Base-by-base conservation (phyloP, 2,329 filamentous ascomycete genomes). In the Orbilia oligospora region DNA sequence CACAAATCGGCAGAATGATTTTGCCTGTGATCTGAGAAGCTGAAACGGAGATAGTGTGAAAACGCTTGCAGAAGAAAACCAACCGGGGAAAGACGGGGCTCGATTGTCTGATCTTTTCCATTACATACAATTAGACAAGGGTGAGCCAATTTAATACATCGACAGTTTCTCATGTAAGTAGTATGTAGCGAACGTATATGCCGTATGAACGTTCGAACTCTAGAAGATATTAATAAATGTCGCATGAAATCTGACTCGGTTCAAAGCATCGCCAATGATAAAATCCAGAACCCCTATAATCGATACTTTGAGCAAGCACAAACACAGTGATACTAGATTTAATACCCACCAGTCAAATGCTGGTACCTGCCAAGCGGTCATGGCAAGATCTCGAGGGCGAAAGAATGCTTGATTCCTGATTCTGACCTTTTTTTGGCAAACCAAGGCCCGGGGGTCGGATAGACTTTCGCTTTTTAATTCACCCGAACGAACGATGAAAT, bases 41-140 rank as follows among this genome's bases (percentile, higher is more conserved):
- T 44, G 56, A 61, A 61, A 61, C 56, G 6, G 36, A 61, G 44
- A 61, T 61, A 61, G 56, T 61, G 20, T 61, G 56, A 44, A 61
- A 61, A 44, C 14, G 36, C 36, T 61, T 44, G 20, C 36, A 24
- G 36, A 18, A 2, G 18, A 36, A 61, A 61, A 61, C 24, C 20
- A 6, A 10, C 56, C 56, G 36, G 18, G 53, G n/a, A 22, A 58
- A 20, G 30, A 38, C 53, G 53, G 56, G 36, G 33, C 56, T 24
- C 56, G 27, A 27, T 3, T 18, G 51, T 55, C 44, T 20, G n/a
- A 24, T 9, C 38, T 38, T 9, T 5, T 14, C 8, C 36, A 14
- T 38, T 38, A 16, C 9, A n/a, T 16, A n/a, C 9, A 18, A 20
- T n/a, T n/a, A n/a, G 22, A 24, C 46, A 49, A 49, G 18, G 48